Percentiles rank a stretch among this genome's conserved stretches.
Evolutionary conservation across 495 filamentous ascomycete genomes (phyloP).

Genomic region (Hypoxylon trugodes): DNA sequence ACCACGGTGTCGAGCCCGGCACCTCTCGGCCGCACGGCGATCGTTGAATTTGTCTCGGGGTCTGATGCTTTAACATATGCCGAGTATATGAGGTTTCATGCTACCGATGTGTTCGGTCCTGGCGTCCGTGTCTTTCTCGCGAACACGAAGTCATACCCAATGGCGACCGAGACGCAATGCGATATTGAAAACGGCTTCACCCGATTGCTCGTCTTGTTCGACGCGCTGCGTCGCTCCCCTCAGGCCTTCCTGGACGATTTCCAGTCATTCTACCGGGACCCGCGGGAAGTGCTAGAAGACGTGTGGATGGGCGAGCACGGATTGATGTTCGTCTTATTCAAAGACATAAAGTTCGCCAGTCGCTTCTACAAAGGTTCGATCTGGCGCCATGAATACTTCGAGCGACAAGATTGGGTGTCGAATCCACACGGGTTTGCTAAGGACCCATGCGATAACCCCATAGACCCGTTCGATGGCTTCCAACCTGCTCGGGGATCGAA

Average conservation of each 20-base stretch:
- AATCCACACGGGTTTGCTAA: too few species aligned
- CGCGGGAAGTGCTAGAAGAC: conserved; percentile 15
- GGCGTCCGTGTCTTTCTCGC: not conserved
- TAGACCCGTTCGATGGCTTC: too few species aligned
- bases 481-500: too few species aligned
- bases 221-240: not conserved
- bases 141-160: conserved; percentile 4
- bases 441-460: too few species aligned
- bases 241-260: conserved; percentile 4
- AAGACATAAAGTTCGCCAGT: not conserved
- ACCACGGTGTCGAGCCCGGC: not conserved
- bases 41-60: conserved; percentile 5
- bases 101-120: not conserved
- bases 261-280: not conserved
- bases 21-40: conserved; percentile 1
- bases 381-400: not conserved
- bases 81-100: not conserved
- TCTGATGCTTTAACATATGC: not conserved
- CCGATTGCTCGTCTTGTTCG: not conserved
- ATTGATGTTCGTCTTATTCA: conserved; percentile 7
- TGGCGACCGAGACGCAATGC: not conserved
- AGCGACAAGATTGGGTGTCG: too few species aligned
- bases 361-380: too few species aligned
- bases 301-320: conserved; percentile 1
- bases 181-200: not conserved